Evolutionary conservation across 148 eudicot genomes (phyloP).

Genomic region (Linanthus parryae): DNA sequence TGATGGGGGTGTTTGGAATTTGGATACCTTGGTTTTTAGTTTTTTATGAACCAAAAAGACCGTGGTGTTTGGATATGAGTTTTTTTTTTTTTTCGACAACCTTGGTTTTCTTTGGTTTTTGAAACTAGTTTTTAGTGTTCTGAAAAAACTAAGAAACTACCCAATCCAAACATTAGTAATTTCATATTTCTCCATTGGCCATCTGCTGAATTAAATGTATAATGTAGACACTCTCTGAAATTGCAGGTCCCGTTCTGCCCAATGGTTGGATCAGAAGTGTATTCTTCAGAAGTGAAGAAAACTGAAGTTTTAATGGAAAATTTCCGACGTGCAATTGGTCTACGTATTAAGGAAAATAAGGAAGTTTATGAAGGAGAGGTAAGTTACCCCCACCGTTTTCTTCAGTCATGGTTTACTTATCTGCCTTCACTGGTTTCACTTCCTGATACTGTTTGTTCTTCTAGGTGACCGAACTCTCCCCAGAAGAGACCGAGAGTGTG

Average conservation of each 20-base stretch:
- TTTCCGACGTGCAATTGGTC: constrained; percentile 87
- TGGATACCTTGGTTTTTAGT: too few relatives aligned
- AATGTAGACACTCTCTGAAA: too few relatives aligned
- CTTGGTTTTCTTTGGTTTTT: too few relatives aligned
- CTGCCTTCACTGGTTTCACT: background rate
- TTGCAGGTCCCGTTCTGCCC: constrained; percentile 94
- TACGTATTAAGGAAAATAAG: constrained; percentile 97
- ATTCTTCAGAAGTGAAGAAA: constrained; percentile 98
- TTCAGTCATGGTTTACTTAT: background rate
- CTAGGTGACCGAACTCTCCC: constrained; percentile 97
- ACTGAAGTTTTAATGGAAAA: constrained; percentile 98
- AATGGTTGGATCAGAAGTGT: constrained; percentile 99
- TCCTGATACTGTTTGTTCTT: constrained; percentile 1
- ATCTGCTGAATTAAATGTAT: too few relatives aligned
- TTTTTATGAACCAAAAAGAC: too few relatives aligned
- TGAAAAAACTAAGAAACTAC: too few relatives aligned
- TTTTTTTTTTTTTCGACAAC: too few relatives aligned
- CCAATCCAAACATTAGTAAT: too few relatives aligned
- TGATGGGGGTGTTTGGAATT: too few relatives aligned
- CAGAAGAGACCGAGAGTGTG: constrained; percentile 92
- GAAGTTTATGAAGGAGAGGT: constrained; percentile 98
- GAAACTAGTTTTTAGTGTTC: too few relatives aligned
- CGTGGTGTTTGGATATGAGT: too few relatives aligned
- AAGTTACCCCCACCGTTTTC: constrained; percentile 24
- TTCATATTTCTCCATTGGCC: background rate